Base-by-base conservation (phyloP, 495 filamentous ascomycete genomes). In the Podospora appendiculata region DNA sequence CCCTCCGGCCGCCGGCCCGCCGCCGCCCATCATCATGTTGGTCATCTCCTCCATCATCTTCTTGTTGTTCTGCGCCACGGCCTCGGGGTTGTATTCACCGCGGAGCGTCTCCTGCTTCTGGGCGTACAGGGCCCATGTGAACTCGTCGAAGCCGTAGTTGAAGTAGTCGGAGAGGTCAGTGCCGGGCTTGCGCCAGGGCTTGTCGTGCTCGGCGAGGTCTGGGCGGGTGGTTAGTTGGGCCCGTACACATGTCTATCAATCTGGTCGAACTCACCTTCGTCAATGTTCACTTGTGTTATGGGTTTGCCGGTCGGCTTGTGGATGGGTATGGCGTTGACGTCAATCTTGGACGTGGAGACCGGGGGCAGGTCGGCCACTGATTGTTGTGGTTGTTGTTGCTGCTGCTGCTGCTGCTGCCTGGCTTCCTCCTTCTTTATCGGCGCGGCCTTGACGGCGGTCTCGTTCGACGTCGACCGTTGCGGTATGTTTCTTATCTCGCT, bases 101-200 rank as follows among this genome's bases (percentile, higher is more conserved):
- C 86, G 79, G 51, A 95, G 71, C 5, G 78, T 75, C 50, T 89
- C 83, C 63, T 97, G 94, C 60, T 94, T 94, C 54, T 90, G 69
- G 32, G 91, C 91, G 69, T 97, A 98, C 53, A 88, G 81, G 32
- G 91, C 87, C 93, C 93, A 98, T 13, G 94, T 96, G 66, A 97
- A 98, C 68, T 98, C 93, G 71, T 98, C 93, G 56, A 98, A 98
- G 36, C 94, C 94, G 73, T 97, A 98, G 72, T 98, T 98, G 79
- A 98, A 98, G 68, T 93, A 98, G 67, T 98, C 93, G 25, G 86
- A 90, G 41, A 95, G 79, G 66, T 97, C 93, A 42, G 92, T 86
- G n/a, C 93, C 93, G 8, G 93, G 93, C 53, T 90, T 85, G 32
- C 93, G 84, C 93, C 93, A 98, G 34, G 92, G 93, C 70, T 96